phyloP scores from a whole-genome alignment of 495 filamentous ascomycete species.

The Bathelium albidoporum region DNA sequence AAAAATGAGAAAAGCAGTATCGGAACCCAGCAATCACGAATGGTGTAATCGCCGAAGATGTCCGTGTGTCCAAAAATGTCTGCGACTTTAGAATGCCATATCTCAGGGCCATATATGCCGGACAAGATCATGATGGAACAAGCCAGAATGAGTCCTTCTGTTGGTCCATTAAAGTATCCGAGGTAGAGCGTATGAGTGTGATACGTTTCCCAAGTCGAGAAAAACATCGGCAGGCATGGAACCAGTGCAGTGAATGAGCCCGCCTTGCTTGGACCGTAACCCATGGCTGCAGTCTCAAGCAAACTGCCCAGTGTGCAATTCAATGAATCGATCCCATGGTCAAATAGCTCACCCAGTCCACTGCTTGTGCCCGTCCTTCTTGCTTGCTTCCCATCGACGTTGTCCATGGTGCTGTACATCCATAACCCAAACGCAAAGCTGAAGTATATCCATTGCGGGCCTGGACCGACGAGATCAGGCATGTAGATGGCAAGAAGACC shows the following conservation, averaged over 20 bases:
- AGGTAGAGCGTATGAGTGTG: constrained; percentile 97
- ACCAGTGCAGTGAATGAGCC: constrained; percentile 86
- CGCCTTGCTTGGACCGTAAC: constrained; percentile 65
- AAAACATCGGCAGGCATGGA: constrained; percentile 95
- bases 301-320: constrained; percentile 91
- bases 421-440: constrained; percentile 21
- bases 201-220: constrained; percentile 98
- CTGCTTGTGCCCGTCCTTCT: constrained; percentile 90
- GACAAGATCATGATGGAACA: constrained; percentile 75
- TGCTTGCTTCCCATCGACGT: constrained; percentile 96
- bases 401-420: constrained; percentile 95
- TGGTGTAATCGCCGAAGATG: constrained; percentile 53
- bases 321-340: constrained; percentile 95
- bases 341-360: constrained; percentile 89
- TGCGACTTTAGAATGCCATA: constrained; percentile 70
- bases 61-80: constrained; percentile 49
- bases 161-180: constrained; percentile 94
- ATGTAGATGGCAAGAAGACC: constrained; percentile 67
- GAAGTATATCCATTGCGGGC: constrained; percentile 37
- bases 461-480: constrained; percentile 86
- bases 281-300: constrained; percentile 84
- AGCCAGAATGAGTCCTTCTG: constrained; percentile 81
- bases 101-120: constrained; percentile 75
- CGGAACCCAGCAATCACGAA: constrained; percentile 81
- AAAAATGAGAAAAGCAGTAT: constrained; percentile 64